Conservation (phyloP, 1,284 basidiomycete species). For the Macrocystidia cucumis region DNA sequence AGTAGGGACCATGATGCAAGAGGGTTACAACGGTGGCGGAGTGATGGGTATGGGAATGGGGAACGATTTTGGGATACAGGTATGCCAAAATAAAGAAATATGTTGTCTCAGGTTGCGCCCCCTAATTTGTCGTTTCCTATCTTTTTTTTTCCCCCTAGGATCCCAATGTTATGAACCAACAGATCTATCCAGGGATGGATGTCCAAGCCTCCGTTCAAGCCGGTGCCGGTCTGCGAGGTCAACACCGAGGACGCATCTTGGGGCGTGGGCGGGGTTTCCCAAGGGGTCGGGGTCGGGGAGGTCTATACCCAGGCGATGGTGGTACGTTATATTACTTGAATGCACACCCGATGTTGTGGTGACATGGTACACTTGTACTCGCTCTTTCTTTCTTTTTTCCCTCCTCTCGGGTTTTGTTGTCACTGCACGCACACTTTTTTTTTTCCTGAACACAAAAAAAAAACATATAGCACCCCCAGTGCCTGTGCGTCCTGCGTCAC, state of each 20-base stretch:
- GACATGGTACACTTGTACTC: constrained; percentile 9
- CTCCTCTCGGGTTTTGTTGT: constrained; percentile 7
- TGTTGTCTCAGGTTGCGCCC: neutral
- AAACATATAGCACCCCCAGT: constrained; percentile 30
- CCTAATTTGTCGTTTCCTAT: neutral
- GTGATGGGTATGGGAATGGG: constrained; percentile 50
- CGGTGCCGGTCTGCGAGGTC: constrained; percentile 34
- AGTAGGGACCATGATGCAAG: constrained; percentile 32
- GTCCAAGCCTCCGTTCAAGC: constrained; percentile 21
- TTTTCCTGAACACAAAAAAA: no score
- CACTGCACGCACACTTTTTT: no score
- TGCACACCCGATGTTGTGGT: constrained; percentile 9
- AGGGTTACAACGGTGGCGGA: constrained; percentile 36
- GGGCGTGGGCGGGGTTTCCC: constrained; percentile 32
- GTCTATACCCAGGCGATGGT: constrained; percentile 30
- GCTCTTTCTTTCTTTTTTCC: constrained; percentile 3
- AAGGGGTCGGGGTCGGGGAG: constrained; percentile 41
- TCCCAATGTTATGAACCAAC: constrained; percentile 41
- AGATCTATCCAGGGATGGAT: constrained; percentile 39
- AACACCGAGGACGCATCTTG: constrained; percentile 51
- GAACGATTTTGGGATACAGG: constrained; percentile 57
- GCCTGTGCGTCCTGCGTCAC: constrained; percentile 70
- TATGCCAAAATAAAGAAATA: constrained; percentile 16
- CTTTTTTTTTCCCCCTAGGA: constrained; percentile 23
- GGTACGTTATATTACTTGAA: constrained; percentile 23